Conservation (phyloP, 805 yeast species). For the Hemisphaericaspora nanyangensis region DNA sequence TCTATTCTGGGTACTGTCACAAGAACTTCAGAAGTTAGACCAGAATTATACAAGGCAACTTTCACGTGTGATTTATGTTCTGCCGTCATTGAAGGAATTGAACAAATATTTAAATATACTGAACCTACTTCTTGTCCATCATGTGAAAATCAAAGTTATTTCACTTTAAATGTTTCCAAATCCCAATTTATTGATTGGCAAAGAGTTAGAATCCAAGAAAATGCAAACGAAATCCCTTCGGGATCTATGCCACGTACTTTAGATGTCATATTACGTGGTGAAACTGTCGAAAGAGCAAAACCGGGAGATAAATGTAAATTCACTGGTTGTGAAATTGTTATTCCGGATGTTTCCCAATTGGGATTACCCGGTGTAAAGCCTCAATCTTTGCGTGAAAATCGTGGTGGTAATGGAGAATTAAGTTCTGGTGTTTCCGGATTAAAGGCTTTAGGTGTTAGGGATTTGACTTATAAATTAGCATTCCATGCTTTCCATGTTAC, state of each 20-base stretch:
- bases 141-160: constrained; percentile 80
- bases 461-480: constrained; percentile 85
- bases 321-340: constrained; percentile 91
- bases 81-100: constrained; percentile 81
- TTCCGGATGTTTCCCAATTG: constrained; percentile 90
- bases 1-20: constrained; percentile 93
- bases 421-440: constrained; percentile 87
- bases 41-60: constrained; percentile 82
- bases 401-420: constrained; percentile 62
- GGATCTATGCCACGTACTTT: constrained; percentile 98
- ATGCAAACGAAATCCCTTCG: constrained; percentile 93
- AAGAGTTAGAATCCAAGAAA: constrained; percentile 90
- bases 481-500: constrained; percentile 89
- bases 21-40: constrained; percentile 93
- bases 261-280: constrained; percentile 90
- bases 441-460: constrained; percentile 88
- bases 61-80: constrained; percentile 88
- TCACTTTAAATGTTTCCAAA: constrained; percentile 81
- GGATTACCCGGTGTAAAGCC: constrained; percentile 96
- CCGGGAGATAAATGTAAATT: constrained; percentile 95
- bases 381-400: constrained; percentile 63
- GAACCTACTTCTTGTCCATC: constrained; percentile 92
- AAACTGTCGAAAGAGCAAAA: constrained; percentile 90
- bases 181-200: constrained; percentile 96
- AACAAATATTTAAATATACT: constrained; percentile 88